Conservation (phyloP, 257 asterid species). For the Jaltomata sinuosa region DNA sequence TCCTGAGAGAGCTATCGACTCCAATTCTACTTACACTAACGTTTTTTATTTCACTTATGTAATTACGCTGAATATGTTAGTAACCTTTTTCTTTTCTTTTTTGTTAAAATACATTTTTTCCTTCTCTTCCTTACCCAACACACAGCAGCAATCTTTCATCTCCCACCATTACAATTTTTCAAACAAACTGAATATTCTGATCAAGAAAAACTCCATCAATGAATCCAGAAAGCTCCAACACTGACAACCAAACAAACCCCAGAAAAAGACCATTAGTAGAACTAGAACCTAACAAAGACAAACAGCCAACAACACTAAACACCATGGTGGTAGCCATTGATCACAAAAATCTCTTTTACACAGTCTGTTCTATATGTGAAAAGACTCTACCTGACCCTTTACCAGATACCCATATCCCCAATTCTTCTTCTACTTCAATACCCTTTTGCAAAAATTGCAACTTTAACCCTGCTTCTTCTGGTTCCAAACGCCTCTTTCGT, state of each 20-base stretch:
- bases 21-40: no score
- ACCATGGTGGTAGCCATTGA: slow-evolving; percentile 67
- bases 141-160: background rate
- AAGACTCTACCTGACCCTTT: slow-evolving; percentile 39
- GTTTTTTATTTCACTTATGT: no score
- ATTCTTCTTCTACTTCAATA: background rate
- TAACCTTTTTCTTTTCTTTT: no score
- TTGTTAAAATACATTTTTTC: background rate
- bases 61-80: no score
- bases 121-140: background rate
- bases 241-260: slow-evolving; percentile 7
- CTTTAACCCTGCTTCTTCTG: slow-evolving; percentile 28
- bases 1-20: no score
- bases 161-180: background rate
- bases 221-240: background rate
- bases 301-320: slow-evolving; percentile 27
- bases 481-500: slow-evolving; percentile 64
- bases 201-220: background rate
- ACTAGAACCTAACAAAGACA: slow-evolving; percentile 29
- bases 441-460: slow-evolving; percentile 47
- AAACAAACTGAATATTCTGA: background rate
- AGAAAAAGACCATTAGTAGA: slow-evolving; percentile 36
- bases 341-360: slow-evolving; percentile 42
- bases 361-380: slow-evolving; percentile 69
- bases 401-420: background rate